phyloP scores from a whole-genome alignment of 768 basidiomycete species.

The Paxillus involutus region DNA sequence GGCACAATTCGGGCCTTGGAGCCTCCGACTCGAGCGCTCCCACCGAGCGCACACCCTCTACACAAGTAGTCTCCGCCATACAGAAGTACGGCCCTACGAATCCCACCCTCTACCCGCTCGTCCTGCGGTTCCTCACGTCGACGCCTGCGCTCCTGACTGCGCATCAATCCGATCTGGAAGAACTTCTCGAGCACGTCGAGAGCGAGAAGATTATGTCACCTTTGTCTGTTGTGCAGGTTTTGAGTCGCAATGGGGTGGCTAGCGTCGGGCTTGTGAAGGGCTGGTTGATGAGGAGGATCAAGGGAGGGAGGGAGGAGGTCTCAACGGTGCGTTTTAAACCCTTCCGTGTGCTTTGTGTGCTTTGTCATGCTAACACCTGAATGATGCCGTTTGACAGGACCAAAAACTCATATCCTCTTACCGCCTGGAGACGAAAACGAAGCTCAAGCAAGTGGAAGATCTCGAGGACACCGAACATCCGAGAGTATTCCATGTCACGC shows the following conservation, averaged over 20 bases:
- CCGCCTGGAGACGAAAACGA: constrained; percentile 76
- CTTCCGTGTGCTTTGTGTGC: neutral
- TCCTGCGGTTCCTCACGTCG: constrained; percentile 86
- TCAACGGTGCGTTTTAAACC: constrained; percentile 59
- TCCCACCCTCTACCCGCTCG: constrained; percentile 82
- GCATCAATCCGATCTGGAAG: constrained; percentile 70
- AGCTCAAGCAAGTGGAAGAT: constrained; percentile 78
- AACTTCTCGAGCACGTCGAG: constrained; percentile 77
- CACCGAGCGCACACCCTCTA: constrained; percentile 35
- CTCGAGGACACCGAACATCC: constrained; percentile 78
- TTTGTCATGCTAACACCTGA: neutral
- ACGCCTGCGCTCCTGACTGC: constrained; percentile 68
- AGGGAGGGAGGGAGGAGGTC: constrained; percentile 70
- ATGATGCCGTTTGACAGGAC: constrained; percentile 52
- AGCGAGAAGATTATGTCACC: constrained; percentile 83
- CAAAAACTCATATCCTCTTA: constrained; percentile 86
- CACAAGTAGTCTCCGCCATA: constrained; percentile 68
- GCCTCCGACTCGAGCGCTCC: constrained; percentile 3
- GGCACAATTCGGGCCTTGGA: constrained; percentile 32
- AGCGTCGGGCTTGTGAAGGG: constrained; percentile 91
- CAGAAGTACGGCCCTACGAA: constrained; percentile 70
- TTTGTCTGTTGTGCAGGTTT: constrained; percentile 83
- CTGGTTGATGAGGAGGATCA: constrained; percentile 83
- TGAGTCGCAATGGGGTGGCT: constrained; percentile 86
- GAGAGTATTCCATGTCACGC: constrained; percentile 89